Base-by-base conservation (phyloP, 495 filamentous ascomycete genomes). In the Neurospora tetraspora region DNA sequence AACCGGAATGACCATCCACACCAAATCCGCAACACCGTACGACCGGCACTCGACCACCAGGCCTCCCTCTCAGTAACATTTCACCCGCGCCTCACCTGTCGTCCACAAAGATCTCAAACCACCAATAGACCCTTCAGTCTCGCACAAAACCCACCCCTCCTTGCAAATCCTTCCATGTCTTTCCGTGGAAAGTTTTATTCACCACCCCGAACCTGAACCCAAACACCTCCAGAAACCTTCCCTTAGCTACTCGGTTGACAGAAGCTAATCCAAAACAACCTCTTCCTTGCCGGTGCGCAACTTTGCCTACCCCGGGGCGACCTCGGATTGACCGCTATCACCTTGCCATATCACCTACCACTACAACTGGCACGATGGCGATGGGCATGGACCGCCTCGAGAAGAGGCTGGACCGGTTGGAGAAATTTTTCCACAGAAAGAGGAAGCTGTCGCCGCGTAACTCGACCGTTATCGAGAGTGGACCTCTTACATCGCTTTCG, bases 341-440 rank as follows among this genome's bases (percentile, higher is more conserved):
- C 31, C 16, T 38, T 27, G 65, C 34, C 39, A 37, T 37, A 34
- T 23, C 34, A 34, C 10, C 31, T 20, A 59, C 3, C 68, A 11
- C 9, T 53, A 36, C 43, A 59, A 47, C 9, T 18, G 53, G 42
- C 59, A 71, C 12, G 11, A 80, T 80, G 79, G 73, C 77, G 20
- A 71, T 69, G 27, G 73, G 74, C 14, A 59, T 78, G 31, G 77
- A 80, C 18, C 47, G 43, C 38, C 69, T 76, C 23, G 75, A 76
- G 65, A 72, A 47, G 59, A 78, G 70, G 73, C 47, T 79, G n/a
- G 78, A 80, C 10, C 76, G 70, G 70, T 75, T 81, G 75, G 82
- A 80, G 71, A 74, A 68, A 31, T 74, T 81, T 65, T 81, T 81
- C 61, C 75, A 73, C 61, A 80, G 73, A 45, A 79, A 75, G 71